Evolutionary conservation across 2,329 filamentous ascomycete genomes (phyloP), one percentile per base, ranked within the genome.

Genomic region (Nothomitra cinnamomea): DNA sequence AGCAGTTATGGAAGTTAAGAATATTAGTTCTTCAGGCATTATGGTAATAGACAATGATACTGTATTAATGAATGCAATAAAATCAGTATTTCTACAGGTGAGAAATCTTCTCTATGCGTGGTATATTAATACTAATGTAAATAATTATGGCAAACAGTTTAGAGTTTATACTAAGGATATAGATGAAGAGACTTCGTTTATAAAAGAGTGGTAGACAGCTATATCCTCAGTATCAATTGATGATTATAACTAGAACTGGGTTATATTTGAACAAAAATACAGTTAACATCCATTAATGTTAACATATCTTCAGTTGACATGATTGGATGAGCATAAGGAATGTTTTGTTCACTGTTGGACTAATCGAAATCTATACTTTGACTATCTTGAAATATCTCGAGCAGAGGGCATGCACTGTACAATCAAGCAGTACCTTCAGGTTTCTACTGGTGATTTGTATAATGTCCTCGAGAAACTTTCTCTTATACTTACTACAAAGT

Each of bases 321-420:
- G 22, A 24, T 13, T 47, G 43, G 43, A 47, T 47, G 28, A 47
- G 21, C 3, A 47, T 2, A 47, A 47, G 21, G 43, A 47, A 25
- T 2, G 21, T 2, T 47, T 47, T 12, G 36, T 51, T 13, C 2
- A 15, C 25, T n/a, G n/a, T n/a, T n/a, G n/a, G n/a, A n/a, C n/a
- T n/a, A n/a, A n/a, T n/a, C n/a, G n/a, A n/a, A n/a, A 51, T 51
- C 22, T 36, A 28, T 28, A 51, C 25, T 51, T 51, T 38, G 49
- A 28, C 13, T 3, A 36, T 36, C 10, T 10, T 3, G 49, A 36
- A 21, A 51, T 28, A 2, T 51, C 49, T 21, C 19, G 36, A 51
- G 49, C 13, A 13, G 32, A 51, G 19, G 36, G 17, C 21, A 28
- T 28, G 15, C 36, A 51, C 36, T 51, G 22, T 2, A n/a, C 32